phyloP scores from a whole-genome alignment of 345 rosid genomes.

The Pseudoturritis turrita region DNA sequence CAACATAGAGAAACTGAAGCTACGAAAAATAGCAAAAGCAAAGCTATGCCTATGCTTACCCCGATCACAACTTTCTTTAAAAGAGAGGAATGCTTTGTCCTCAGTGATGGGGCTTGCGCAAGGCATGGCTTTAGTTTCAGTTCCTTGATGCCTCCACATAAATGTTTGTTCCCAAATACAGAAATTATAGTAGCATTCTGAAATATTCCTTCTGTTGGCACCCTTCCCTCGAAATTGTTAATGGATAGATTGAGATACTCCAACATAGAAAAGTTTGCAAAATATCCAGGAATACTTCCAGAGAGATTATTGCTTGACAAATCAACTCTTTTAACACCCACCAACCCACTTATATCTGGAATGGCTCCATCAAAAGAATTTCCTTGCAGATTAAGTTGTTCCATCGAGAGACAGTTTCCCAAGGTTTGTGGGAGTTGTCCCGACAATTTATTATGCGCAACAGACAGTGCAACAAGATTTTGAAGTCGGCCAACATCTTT shows the following conservation, averaged over 20 bases:
- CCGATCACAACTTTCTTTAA: conserved; percentile 1
- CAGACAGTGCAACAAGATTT: not conserved
- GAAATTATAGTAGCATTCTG: no score
- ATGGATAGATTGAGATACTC: no score
- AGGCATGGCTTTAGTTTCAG: conserved; percentile 17
- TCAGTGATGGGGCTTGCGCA: not conserved
- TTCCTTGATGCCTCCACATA: no score
- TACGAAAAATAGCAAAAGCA: not conserved
- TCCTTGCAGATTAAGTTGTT: not conserved
- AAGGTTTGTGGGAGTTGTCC: not conserved
- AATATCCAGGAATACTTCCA: conserved; percentile 14
- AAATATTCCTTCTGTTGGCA: no score
- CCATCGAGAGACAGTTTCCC: conserved; percentile 14
- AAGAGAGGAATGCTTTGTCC: not conserved
- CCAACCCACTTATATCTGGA: not conserved
- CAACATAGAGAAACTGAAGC: not conserved
- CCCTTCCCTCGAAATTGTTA: no score
- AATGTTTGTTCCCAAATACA: no score
- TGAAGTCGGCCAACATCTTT: not conserved
- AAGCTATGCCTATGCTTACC: not conserved
- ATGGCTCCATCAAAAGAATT: conserved; percentile 16
- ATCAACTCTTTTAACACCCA: not conserved
- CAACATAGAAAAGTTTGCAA: no score
- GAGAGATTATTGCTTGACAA: conserved; percentile 5
- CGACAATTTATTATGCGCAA: not conserved